Conservation (phyloP, 148 eudicot genomes). For the Gaultheria prostrata region DNA sequence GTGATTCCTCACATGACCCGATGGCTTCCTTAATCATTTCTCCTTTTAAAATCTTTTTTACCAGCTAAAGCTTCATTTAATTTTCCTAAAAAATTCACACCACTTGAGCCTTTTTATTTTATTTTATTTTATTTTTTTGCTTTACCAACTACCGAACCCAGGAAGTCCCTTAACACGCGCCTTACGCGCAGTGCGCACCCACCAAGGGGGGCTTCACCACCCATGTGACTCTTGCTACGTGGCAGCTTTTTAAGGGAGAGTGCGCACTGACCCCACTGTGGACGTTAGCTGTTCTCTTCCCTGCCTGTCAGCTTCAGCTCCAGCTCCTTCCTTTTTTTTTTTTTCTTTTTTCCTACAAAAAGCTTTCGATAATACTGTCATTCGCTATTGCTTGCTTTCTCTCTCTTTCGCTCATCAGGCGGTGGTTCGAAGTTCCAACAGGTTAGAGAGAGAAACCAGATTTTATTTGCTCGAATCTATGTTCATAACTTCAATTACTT, state of each 20-base stretch:
- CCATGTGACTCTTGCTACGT: constrained; percentile 19
- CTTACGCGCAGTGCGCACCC: constrained; percentile 10
- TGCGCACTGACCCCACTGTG: constrained; percentile 16
- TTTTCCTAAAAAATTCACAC: not conserved
- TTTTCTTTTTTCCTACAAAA: not conserved
- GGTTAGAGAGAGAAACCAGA: not conserved
- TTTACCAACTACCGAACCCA: not conserved
- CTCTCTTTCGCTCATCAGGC: constrained; percentile 13
- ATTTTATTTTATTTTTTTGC: not conserved
- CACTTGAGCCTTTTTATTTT: not conserved
- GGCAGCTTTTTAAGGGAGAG: constrained; percentile 1
- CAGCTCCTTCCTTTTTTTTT: not conserved
- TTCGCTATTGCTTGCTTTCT: not conserved
- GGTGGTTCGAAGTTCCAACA: not conserved
- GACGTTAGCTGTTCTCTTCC: constrained; percentile 12
- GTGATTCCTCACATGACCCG: constrained; percentile 6
- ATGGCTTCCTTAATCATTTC: not conserved
- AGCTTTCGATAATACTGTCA: not conserved
- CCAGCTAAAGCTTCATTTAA: not conserved
- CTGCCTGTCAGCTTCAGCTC: constrained; percentile 17
- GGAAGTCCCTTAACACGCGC: not conserved
- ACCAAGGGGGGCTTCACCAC: not conserved
- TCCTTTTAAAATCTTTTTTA: not conserved
- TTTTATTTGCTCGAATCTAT: not conserved
- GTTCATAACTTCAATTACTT: not conserved